Percentiles rank a stretch among this genome's conserved stretches.
Conservation (phyloP, 1,284 basidiomycete species). For the Sanguinoderma infundibulare region DNA sequence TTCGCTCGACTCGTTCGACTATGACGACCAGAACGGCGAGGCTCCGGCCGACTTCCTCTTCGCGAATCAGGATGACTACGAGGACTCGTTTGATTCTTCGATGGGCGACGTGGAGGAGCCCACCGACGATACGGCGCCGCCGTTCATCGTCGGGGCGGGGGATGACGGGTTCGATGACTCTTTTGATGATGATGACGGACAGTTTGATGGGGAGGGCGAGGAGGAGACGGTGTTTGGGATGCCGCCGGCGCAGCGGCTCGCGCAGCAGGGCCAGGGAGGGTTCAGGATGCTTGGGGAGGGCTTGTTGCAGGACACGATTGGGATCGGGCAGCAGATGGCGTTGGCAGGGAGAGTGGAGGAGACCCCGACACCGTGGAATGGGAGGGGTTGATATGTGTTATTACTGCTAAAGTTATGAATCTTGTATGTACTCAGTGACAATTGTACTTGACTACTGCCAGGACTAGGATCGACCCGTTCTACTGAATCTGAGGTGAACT, state of each 20-base stretch:
- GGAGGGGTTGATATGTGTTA: constrained; percentile 10
- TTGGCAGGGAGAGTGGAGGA: constrained; percentile 55
- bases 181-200: constrained; percentile 44
- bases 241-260: constrained; percentile 50
- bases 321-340: constrained; percentile 56
- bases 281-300: constrained; percentile 63
- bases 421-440: background rate
- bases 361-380: constrained; percentile 60
- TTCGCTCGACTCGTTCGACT: constrained; percentile 63
- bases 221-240: constrained; percentile 77
- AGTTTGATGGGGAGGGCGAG: constrained; percentile 36
- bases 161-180: constrained; percentile 44
- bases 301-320: constrained; percentile 65
- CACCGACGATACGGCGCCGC: constrained; percentile 37
- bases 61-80: constrained; percentile 36
- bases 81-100: constrained; percentile 31
- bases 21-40: constrained; percentile 37
- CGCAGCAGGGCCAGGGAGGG: constrained; percentile 20
- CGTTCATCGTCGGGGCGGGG: constrained; percentile 49
- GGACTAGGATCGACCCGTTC: background rate
- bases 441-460: background rate
- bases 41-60: constrained; percentile 37
- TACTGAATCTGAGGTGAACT: background rate
- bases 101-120: constrained; percentile 26
- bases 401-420: background rate